These are phyloP conservation scores for Colletotrichum sojae DNA, from an alignment of 2,329 filamentous ascomycete species.

Conservation along the genomic window DNA sequence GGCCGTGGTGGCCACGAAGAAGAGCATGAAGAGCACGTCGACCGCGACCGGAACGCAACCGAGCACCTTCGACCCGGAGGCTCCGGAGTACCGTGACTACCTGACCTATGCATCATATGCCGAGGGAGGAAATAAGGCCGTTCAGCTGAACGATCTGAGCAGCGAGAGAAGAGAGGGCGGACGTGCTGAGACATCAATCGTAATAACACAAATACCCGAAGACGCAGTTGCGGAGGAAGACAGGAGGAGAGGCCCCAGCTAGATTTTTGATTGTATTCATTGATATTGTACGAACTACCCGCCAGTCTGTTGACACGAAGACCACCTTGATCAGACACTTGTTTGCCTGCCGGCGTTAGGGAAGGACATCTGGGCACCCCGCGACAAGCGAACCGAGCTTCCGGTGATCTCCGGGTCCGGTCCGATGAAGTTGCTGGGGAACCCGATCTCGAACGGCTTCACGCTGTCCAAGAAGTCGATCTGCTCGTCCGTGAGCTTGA, in stretches of 20 bases:
- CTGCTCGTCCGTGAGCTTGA: constrained; percentile 66
- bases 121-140: neutral
- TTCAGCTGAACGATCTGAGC: neutral
- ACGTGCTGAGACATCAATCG: no score
- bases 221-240: neutral
- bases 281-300: no score
- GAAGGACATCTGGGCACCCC: constrained; percentile 33
- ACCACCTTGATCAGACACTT: neutral
- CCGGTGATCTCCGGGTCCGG: constrained; percentile 44
- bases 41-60: neutral
- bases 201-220: neutral
- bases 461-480: constrained; percentile 68
- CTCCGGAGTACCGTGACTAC: constrained; percentile 8
- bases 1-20: neutral
- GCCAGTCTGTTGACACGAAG: no score
- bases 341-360: constrained; percentile 30
- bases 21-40: constrained; percentile 2
- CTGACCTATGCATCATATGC: constrained; percentile 6
- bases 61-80: constrained; percentile 3
- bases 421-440: constrained; percentile 62
- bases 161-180: neutral
- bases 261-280: no score
- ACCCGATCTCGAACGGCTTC: constrained; percentile 68
- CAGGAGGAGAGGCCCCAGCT: neutral
- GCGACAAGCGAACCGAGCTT: constrained; percentile 15